Percentiles rank a stretch among this genome's conserved stretches.
Conservation (phyloP, 768 basidiomycete genomes). For the Pluteus cervinus region DNA sequence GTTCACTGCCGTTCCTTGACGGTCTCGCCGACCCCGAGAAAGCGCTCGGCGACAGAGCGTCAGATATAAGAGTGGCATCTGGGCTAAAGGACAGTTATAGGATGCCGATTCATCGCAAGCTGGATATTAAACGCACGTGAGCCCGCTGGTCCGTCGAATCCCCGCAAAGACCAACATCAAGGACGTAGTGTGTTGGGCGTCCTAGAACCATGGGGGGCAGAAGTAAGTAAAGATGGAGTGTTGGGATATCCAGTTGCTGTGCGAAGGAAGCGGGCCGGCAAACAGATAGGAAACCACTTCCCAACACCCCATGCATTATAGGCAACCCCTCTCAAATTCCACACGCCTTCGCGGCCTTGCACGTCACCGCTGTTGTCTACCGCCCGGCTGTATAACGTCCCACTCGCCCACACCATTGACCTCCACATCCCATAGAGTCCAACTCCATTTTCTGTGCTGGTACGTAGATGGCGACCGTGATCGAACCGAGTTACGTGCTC, state of each 20-base stretch:
- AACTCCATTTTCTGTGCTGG: constrained; percentile 64
- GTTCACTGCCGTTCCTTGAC: constrained; percentile 84
- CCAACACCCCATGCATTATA: constrained; percentile 45
- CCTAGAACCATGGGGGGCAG: constrained; percentile 73
- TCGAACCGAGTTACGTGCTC: too few species aligned
- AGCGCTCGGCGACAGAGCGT: constrained; percentile 78
- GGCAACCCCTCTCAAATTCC: constrained; percentile 68
- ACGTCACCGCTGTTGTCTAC: constrained; percentile 39
- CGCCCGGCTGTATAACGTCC: constrained; percentile 44
- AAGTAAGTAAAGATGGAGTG: too few species aligned
- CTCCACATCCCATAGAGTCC: constrained; percentile 63
- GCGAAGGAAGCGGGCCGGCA: too few species aligned
- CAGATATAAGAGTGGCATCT: constrained; percentile 62
- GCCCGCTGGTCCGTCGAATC: constrained; percentile 84
- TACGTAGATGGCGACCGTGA: constrained; percentile 53
- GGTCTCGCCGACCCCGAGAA: constrained; percentile 82
- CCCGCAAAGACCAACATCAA: constrained; percentile 89
- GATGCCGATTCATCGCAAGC: constrained; percentile 1
- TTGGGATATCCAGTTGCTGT: too few species aligned
- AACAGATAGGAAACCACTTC: constrained; percentile 32
- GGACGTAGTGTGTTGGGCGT: constrained; percentile 72
- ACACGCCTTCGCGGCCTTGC: constrained; percentile 44
- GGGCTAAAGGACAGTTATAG: constrained; percentile 37
- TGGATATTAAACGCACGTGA: constrained; percentile 57
- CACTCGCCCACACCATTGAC: constrained; percentile 29